Conservation (phyloP, 2,329 filamentous ascomycete species). For the Aspergillus amoenus region DNA sequence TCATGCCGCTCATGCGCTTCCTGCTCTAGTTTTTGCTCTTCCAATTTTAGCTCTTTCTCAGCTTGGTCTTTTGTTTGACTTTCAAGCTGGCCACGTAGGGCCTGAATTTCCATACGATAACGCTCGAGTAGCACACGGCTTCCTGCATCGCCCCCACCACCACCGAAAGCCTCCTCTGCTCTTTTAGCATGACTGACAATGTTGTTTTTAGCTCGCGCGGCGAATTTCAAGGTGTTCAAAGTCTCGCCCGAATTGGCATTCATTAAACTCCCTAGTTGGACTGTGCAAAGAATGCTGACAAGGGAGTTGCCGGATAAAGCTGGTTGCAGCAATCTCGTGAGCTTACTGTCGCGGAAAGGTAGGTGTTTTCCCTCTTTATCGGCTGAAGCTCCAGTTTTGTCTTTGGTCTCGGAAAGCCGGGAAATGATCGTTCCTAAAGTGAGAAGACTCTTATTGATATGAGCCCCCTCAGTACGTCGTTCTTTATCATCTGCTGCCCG, state of each 20-base stretch:
- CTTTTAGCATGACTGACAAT: slow-evolving; percentile 96
- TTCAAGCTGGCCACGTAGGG: slow-evolving; percentile 78
- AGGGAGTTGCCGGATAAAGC: slow-evolving; percentile 90
- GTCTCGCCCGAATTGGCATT: slow-evolving; percentile 83
- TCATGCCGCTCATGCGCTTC: slow-evolving; percentile 86
- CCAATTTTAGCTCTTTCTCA: slow-evolving; percentile 61
- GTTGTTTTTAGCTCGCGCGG: slow-evolving; percentile 93
- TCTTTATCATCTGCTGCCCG: slow-evolving; percentile 95
- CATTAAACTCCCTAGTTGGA: slow-evolving; percentile 76
- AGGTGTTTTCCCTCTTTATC: slow-evolving; percentile 90
- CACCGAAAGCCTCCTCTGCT: slow-evolving; percentile 82
- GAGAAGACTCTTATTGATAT: slow-evolving; percentile 97
- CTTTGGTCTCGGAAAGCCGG: slow-evolving; percentile 83
- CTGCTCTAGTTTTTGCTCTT: slow-evolving; percentile 73
- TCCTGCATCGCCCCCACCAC: slow-evolving; percentile 74
- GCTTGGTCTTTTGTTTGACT: slow-evolving; percentile 69
- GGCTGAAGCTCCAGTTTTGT: slow-evolving; percentile 68
- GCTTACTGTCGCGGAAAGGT: slow-evolving; percentile 95
- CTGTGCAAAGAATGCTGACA: slow-evolving; percentile 95
- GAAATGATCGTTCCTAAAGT: slow-evolving; percentile 95
- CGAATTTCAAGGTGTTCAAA: slow-evolving; percentile 94
- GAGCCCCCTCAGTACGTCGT: slow-evolving; percentile 86
- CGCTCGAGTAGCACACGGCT: slow-evolving; percentile 85
- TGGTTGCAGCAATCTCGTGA: slow-evolving; percentile 87
- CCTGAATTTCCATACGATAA: slow-evolving; percentile 89